Evolutionary conservation across 495 filamentous ascomycete species (phyloP).

Genomic region (Hypoxylon intermedium): DNA sequence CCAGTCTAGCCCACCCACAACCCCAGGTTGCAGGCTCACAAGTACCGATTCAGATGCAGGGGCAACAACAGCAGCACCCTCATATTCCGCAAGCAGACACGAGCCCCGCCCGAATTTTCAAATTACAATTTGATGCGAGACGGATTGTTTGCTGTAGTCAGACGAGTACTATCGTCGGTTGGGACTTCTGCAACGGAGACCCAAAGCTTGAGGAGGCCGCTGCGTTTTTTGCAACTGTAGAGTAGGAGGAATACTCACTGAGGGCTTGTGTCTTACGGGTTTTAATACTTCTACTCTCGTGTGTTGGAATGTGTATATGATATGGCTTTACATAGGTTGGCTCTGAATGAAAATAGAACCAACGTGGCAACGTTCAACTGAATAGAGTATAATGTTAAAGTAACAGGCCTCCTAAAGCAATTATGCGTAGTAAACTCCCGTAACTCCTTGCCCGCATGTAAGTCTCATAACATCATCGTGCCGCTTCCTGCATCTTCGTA

Average conservation of each 20-base stretch:
- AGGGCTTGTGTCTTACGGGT: background rate
- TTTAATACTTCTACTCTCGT: background rate
- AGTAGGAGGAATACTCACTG: constrained; percentile 40
- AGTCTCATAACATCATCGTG: constrained; percentile 53
- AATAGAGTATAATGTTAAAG: constrained; percentile 25
- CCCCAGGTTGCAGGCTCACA: constrained; percentile 13
- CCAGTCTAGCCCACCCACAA: constrained; percentile 22
- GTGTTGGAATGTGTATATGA: background rate
- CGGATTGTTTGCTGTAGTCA: constrained; percentile 95
- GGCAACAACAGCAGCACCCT: constrained; percentile 37
- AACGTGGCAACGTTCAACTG: background rate
- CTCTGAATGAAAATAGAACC: no score
- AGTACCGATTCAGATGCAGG: constrained; percentile 21
- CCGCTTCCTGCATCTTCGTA: constrained; percentile 81
- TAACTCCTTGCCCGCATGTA: constrained; percentile 11
- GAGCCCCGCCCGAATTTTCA: constrained; percentile 82
- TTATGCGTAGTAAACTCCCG: constrained; percentile 18
- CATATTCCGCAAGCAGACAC: constrained; percentile 47
- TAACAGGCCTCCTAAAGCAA: constrained; percentile 2
- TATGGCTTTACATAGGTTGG: no score
- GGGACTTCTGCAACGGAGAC: constrained; percentile 97
- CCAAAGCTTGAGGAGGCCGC: constrained; percentile 79
- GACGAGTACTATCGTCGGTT: constrained; percentile 89
- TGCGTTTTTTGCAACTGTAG: constrained; percentile 73
- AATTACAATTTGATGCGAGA: constrained; percentile 93